Base-by-base conservation (phyloP, 31 red algal species). In the Bonnemaisonia californica region DNA sequence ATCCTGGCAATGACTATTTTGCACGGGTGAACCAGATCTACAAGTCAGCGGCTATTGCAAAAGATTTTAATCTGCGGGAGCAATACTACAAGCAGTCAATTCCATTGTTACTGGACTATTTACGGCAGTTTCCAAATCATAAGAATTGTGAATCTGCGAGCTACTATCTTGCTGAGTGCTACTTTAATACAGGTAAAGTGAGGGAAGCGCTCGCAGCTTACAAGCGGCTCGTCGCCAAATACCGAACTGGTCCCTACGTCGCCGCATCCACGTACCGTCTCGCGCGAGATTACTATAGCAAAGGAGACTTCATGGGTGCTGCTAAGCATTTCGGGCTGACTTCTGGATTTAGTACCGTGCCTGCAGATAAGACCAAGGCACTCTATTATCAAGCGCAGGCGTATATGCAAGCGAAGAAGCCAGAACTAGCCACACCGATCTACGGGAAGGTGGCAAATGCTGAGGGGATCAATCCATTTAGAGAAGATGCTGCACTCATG, bases 21-120 rank as follows among this genome's bases (percentile, higher is more conserved):
- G 62, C 18, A 13, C 62, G 62, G 16, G 27, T 66, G n/a, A 27
- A 21, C n/a, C n/a, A 66, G 27, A 66, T 66, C 62, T 66, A 66
- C 24, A 66, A 21, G 27, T 66, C 62, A 12, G 62, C 62, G 12
- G 62, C 18, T 27, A 66, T 66, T 66, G n/a, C 62, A 21, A 66
- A 66, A 30, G 28, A 21, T 30, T 66, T 30, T 12, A 66, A 27
- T 26, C n/a, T 66, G 12, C n/a, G 18, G 62, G 62, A 27, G n/a
- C 18, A 66, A 26, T 30, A 21, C 24, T 66, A 27, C 24, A 30
- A 21, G 28, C 62, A 27, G 24, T 30, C 62, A 12, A 23, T 30
- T 23, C 27, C 62, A 21, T 13, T 30, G 16, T 66, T 30, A 26
- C 16, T 21, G 19, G 27, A 66, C 28, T 66, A 27, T 21, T 26